A percentile compares a stretch with the other conserved stretches of the same genome.
These are phyloP conservation scores for Mycena sanguinolenta DNA, from an alignment of 768 basidiomycete species.

Conservation along the genomic window DNA sequence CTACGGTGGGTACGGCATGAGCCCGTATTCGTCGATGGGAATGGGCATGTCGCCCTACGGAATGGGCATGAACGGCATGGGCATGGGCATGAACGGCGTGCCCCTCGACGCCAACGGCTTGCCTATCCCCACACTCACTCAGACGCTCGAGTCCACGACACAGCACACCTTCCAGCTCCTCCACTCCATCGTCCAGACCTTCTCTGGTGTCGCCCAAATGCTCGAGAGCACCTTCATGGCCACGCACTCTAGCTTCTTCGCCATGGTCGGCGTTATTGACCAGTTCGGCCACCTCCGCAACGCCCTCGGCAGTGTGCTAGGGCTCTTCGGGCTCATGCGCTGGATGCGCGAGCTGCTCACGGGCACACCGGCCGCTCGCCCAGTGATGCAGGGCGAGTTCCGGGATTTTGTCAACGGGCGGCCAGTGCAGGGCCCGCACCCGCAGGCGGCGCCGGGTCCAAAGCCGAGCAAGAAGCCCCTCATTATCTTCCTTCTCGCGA, in stretches of 20 bases:
- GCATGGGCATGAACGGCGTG: constrained; percentile 53
- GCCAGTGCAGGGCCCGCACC: constrained; percentile 62
- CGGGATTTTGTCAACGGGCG: constrained; percentile 79
- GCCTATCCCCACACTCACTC: constrained; percentile 79
- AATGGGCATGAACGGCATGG: constrained; percentile 50
- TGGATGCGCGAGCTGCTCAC: constrained; percentile 83
- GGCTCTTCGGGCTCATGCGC: constrained; percentile 88
- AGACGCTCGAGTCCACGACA: constrained; percentile 90
- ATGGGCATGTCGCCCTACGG: constrained; percentile 37
- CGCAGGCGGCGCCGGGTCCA: constrained; percentile 53
- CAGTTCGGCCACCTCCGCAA: constrained; percentile 93
- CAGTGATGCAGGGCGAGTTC: constrained; percentile 74
- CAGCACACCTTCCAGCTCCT: constrained; percentile 93
- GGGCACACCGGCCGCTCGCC: constrained; percentile 45
- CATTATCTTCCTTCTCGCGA: constrained; percentile 92
- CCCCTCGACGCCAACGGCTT: constrained; percentile 63
- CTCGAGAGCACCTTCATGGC: constrained; percentile 98
- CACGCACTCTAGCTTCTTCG: constrained; percentile 94
- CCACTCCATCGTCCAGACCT: constrained; percentile 95
- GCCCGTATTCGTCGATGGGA: constrained; percentile 40
- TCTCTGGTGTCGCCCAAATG: constrained; percentile 95
- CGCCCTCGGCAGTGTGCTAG: constrained; percentile 93
- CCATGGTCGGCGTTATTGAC: constrained; percentile 96
- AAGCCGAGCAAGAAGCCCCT: constrained; percentile 91
- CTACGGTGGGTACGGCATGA: constrained; percentile 42